Percentiles rank a stretch among this genome's conserved stretches.
phyloP scores from a whole-genome alignment of 139 green algal species.

The Chlamydomonas urium region DNA sequence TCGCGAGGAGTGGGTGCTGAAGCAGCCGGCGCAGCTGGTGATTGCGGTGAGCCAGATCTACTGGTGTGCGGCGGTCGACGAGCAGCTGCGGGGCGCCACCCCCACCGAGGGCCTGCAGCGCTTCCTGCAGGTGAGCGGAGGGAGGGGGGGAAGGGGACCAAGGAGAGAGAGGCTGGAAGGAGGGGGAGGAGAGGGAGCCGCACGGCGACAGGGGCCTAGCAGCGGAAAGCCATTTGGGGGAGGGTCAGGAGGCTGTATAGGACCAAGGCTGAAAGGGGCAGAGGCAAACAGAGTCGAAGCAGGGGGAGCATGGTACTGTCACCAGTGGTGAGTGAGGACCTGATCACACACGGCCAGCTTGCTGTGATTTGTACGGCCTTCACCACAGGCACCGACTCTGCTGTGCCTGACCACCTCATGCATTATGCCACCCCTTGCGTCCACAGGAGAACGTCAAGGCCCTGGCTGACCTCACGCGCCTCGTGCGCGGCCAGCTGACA shows the following conservation, averaged over 20 bases:
- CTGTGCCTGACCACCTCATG: too few relatives aligned
- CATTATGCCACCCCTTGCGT: too few relatives aligned
- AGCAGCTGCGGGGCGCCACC: conserved; percentile 30
- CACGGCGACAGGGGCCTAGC: too few relatives aligned
- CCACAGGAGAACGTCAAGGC: conserved; percentile 33
- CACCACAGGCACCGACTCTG: too few relatives aligned
- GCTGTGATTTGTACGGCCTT: too few relatives aligned
- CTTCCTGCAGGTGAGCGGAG: conserved; percentile 44
- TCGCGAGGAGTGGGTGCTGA: conserved; percentile 68
- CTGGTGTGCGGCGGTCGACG: conserved; percentile 69
- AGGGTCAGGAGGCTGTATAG: too few relatives aligned
- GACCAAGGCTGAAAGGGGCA: too few relatives aligned
- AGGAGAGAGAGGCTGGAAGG: neutral
- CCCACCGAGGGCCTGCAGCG: conserved; percentile 27
- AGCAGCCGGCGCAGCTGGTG: conserved; percentile 80
- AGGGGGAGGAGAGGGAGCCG: too few relatives aligned
- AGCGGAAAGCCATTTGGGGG: too few relatives aligned
- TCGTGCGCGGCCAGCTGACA: conserved; percentile 61
- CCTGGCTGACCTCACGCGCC: conserved; percentile 65
- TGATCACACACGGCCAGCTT: neutral
- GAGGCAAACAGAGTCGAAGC: too few relatives aligned
- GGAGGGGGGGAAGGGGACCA: neutral
- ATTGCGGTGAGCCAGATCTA: conserved; percentile 74
- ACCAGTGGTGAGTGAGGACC: neutral
- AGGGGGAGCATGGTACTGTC: too few relatives aligned